Conservation (phyloP, 805 yeast species). For the Kluyveromyces wickerhamii region DNA sequence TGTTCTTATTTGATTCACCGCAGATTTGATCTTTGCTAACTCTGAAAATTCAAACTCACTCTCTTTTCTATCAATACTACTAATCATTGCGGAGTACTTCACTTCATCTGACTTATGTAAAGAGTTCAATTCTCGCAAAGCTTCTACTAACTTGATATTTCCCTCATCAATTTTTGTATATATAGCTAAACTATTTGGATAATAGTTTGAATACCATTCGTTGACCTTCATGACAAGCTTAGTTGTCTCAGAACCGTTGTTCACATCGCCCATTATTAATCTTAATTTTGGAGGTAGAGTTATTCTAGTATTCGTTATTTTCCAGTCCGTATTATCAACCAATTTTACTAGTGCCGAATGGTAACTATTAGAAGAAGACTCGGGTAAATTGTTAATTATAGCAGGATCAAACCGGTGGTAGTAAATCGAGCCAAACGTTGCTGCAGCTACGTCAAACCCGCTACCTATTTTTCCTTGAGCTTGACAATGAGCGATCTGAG, state of each 20-base stretch:
- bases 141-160: conserved; percentile 48
- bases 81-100: conserved; percentile 29
- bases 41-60: conserved; percentile 13
- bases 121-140: conserved; percentile 36
- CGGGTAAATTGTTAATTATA: conserved; percentile 35
- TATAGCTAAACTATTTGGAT: conserved; percentile 41
- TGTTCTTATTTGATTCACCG: conserved; percentile 46
- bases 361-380: conserved; percentile 22
- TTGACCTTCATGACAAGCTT: conserved; percentile 72
- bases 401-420: conserved; percentile 69
- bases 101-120: conserved; percentile 27
- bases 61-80: conserved; percentile 11
- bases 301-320: conserved; percentile 45
- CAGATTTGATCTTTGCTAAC: conserved; percentile 30
- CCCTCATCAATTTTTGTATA: conserved; percentile 51
- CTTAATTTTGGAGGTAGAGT: conserved; percentile 60
- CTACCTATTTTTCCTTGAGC: conserved; percentile 96
- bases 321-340: conserved; percentile 50
- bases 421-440: conserved; percentile 80
- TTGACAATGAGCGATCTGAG: conserved; percentile 85
- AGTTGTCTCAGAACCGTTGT: conserved; percentile 92
- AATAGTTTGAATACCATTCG: conserved; percentile 53
- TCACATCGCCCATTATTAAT: conserved; percentile 86
- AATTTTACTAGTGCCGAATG: conserved; percentile 28
- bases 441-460: conserved; percentile 96